Evolutionary conservation across 805 yeast species (phyloP), one percentile per base, ranked within the genome.

Genomic region (Starmerella bombi): DNA sequence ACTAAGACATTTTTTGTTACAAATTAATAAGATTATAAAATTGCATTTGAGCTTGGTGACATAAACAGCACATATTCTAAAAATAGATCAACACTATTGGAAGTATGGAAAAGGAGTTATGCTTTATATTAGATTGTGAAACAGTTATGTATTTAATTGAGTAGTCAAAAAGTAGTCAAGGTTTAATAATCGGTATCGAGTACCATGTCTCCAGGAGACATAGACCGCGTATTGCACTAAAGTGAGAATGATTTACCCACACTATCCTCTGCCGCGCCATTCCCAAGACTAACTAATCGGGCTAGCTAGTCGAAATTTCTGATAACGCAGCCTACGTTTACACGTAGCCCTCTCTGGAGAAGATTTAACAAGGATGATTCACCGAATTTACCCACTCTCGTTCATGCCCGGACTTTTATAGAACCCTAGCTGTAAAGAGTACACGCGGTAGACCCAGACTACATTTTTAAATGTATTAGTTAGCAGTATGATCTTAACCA

Each of bases 351-450:
- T 45, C 53, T 53, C 57, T 44, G 44, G 51, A 44, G 43, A 43
- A 34, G 51, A 43, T 38, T 46, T 41, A 17, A 14, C 32, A 17
- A 50, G 42, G 51, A 46, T 21, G 55, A 42, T 53, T 25, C 57
- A 53, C 57, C 57, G 57, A 53, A 53, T 53, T 53, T 53, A 49
- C 57, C 57, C 57, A 53, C 57, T 53, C 57, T 50, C 50, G 43
- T 50, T 18, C 51, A 29, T 38, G 38, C 35, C 20, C 16, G 29
- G n/a, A n/a, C n/a, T n/a, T n/a, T 29, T 29, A 22, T n/a, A 12
- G 6, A 15, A 31, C 15, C 18, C 35, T 21, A 41, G 23, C 34
- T 37, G 52, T 43, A 48, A 48, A 51, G 57, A 53, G 57, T 53
- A 48, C 33, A 45, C 56, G 52, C 57, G 46, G 57, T 40, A 43